These are phyloP conservation scores for Botrytis aclada DNA, from an alignment of 2,329 filamentous ascomycete genomes.

Conservation along the genomic window DNA sequence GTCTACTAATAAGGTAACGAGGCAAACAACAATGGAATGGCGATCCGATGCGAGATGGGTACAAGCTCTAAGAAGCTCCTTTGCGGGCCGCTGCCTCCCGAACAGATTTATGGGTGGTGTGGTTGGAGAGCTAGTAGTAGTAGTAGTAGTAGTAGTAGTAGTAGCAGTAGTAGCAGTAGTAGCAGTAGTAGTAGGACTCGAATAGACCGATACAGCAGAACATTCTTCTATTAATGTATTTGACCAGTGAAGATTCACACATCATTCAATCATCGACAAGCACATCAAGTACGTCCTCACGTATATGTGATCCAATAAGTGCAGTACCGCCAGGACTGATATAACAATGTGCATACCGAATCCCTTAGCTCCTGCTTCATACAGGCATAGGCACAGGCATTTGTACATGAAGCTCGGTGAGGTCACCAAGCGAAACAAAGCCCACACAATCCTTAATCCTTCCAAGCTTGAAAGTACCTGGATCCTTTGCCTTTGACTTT, in stretches of 20 bases:
- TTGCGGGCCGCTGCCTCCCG: neutral
- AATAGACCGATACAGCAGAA: neutral
- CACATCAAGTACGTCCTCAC: neutral
- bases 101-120: neutral
- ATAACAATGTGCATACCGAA: neutral
- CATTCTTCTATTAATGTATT: neutral
- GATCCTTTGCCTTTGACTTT: neutral
- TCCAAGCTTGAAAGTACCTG: neutral
- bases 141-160: neutral
- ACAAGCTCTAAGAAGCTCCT: neutral
- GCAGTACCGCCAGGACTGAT: neutral
- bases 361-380: neutral
- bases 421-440: conserved; percentile 18
- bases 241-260: neutral
- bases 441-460: conserved; percentile 4
- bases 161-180: too few relatives aligned
- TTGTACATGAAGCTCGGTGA: neutral
- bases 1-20: neutral
- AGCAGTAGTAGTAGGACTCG: too few relatives aligned
- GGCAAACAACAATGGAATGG: neutral
- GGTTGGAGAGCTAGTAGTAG: neutral
- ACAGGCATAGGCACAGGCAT: neutral
- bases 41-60: neutral
- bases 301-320: too few relatives aligned
- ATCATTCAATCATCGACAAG: neutral